Evolutionary conservation across 2,329 filamentous ascomycete species (phyloP).

Genomic region (Epichloe brachyelytri): DNA sequence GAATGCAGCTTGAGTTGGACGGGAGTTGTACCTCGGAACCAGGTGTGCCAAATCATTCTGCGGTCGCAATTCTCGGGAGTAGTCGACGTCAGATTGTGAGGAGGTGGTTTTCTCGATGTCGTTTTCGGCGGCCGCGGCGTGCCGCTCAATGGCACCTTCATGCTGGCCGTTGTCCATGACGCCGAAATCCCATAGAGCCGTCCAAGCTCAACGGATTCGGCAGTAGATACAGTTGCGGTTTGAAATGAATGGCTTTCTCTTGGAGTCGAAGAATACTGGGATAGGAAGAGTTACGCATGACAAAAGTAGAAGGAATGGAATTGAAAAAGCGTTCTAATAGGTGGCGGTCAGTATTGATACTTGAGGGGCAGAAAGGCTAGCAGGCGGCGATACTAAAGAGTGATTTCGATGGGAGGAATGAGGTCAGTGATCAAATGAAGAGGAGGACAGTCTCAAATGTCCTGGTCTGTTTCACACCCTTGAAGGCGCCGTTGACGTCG

Average conservation of each 20-base stretch:
- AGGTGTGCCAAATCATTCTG: constrained; percentile 29
- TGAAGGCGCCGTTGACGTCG: neutral
- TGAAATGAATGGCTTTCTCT: neutral
- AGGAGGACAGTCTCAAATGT: neutral
- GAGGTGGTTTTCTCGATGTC: constrained; percentile 8
- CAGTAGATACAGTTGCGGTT: neutral
- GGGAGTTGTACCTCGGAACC: constrained; percentile 26
- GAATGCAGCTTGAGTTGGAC: neutral
- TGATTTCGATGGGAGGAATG: neutral
- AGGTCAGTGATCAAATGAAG: neutral
- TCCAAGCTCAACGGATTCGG: neutral
- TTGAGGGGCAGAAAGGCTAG: neutral
- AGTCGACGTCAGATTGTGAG: neutral
- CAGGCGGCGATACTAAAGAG: neutral
- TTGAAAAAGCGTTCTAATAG: neutral
- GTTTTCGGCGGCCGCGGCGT: constrained; percentile 16
- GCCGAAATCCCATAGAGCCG: neutral
- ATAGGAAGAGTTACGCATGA: neutral
- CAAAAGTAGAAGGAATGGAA: neutral
- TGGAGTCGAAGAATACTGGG: neutral
- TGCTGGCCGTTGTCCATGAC: constrained; percentile 30
- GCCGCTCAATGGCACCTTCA: constrained; percentile 23
- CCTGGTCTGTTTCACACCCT: neutral
- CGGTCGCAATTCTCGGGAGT: constrained; percentile 14
- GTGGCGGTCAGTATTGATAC: neutral